These are phyloP conservation scores for Ophiosphaerella narmari DNA, from an alignment of 2,329 filamentous ascomycete species.

Conservation along the genomic window DNA sequence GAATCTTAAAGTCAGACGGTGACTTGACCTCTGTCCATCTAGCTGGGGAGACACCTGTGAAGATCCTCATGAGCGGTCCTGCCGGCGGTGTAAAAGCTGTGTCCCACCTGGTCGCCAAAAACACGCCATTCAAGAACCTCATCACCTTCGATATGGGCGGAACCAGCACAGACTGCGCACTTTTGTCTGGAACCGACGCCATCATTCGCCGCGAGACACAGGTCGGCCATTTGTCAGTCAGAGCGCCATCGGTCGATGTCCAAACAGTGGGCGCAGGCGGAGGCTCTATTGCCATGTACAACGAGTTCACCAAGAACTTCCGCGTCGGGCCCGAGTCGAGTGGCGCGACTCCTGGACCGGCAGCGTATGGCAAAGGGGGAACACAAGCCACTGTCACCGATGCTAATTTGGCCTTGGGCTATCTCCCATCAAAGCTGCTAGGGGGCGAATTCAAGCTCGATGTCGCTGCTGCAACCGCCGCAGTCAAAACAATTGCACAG, in stretches of 20 bases:
- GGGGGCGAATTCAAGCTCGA: constrained; percentile 54
- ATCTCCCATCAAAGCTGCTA: constrained; percentile 53
- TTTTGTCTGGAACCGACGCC: constrained; percentile 51
- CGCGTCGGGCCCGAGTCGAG: constrained; percentile 59
- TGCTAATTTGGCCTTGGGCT: constrained; percentile 55
- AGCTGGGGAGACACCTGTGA: constrained; percentile 54
- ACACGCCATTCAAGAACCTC: constrained; percentile 54
- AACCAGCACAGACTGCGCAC: constrained; percentile 55
- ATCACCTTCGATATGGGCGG: constrained; percentile 59
- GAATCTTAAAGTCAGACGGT: constrained; percentile 57
- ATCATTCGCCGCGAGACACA: constrained; percentile 54
- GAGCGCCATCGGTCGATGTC: constrained; percentile 55
- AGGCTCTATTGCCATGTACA: constrained; percentile 56
- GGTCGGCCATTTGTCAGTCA: constrained; percentile 51
- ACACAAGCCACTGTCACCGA: constrained; percentile 55
- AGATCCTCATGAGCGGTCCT: constrained; percentile 56
- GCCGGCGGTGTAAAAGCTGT: constrained; percentile 58
- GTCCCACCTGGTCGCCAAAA: constrained; percentile 52
- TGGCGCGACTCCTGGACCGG: constrained; percentile 55
- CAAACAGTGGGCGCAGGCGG: constrained; percentile 57
- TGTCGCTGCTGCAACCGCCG: constrained; percentile 48
- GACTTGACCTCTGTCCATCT: constrained; percentile 53
- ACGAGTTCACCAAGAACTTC: constrained; percentile 53
- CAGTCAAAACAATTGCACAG: constrained; percentile 51
- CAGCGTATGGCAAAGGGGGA: constrained; percentile 56